Conservation (phyloP, 78 protist species). For the Protostelium mycophagum region DNA sequence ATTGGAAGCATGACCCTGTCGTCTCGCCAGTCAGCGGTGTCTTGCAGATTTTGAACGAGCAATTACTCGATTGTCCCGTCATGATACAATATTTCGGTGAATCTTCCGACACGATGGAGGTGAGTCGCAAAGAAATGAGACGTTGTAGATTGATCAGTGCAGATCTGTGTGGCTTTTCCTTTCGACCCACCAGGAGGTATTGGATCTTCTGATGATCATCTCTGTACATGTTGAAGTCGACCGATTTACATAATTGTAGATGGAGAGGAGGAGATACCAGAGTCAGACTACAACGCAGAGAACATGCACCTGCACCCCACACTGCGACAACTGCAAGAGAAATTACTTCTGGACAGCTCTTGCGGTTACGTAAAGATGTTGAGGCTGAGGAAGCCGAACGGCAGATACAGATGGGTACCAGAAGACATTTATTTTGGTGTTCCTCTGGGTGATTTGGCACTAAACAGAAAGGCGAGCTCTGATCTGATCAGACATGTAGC, state of each 20-base stretch:
- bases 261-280: background rate
- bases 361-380: slow-evolving; percentile 48
- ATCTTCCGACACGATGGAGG: slow-evolving; percentile 1
- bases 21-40: slow-evolving; percentile 18
- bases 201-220: too few relatives aligned
- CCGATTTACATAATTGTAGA: background rate
- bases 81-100: slow-evolving; percentile 21
- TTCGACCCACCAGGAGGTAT: slow-evolving; percentile 1
- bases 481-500: too few relatives aligned
- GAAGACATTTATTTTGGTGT: slow-evolving; percentile 52
- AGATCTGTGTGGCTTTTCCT: slow-evolving; percentile 29
- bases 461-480: slow-evolving; percentile 7
- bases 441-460: slow-evolving; percentile 38
- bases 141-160: slow-evolving; percentile 5
- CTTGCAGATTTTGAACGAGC: slow-evolving; percentile 44
- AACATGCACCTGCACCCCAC: slow-evolving; percentile 53
- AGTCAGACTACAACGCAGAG: slow-evolving; percentile 11
- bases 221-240: slow-evolving; percentile 1
- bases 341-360: slow-evolving; percentile 16
- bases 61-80: slow-evolving; percentile 34
- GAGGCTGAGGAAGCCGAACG: background rate
- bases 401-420: slow-evolving; percentile 16
- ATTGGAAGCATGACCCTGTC: slow-evolving; percentile 51
- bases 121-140: background rate
- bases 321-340: slow-evolving; percentile 3